Conservation (phyloP, 108 stramenopile species). For the Pseudonitzschia multistriata region DNA sequence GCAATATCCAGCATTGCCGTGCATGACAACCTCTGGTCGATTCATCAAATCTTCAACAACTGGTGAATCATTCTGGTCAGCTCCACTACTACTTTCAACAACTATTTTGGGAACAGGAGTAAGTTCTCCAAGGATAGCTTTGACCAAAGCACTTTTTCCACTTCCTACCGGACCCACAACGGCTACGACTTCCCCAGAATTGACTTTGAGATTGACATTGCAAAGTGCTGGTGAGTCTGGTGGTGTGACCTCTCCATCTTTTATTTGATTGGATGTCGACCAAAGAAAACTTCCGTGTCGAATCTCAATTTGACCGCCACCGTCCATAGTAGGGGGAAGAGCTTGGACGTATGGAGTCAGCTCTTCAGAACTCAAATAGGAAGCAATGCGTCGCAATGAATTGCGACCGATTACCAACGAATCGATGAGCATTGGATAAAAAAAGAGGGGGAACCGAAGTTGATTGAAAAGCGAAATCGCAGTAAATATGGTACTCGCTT, state of each 20-base stretch:
- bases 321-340: slow-evolving; percentile 25
- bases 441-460: slow-evolving; percentile 85
- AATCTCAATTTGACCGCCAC: slow-evolving; percentile 66
- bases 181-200: slow-evolving; percentile 75
- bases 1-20: slow-evolving; percentile 71
- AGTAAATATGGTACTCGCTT: slow-evolving; percentile 87
- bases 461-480: slow-evolving; percentile 93
- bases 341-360: slow-evolving; percentile 61
- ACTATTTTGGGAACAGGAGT: slow-evolving; percentile 57
- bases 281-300: slow-evolving; percentile 74
- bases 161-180: slow-evolving; percentile 85
- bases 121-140: slow-evolving; percentile 84
- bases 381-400: slow-evolving; percentile 57
- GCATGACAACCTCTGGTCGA: slow-evolving; percentile 40
- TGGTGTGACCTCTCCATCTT: slow-evolving; percentile 28
- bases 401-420: slow-evolving; percentile 73
- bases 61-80: slow-evolving; percentile 3
- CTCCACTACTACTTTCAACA: slow-evolving; percentile 22
- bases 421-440: slow-evolving; percentile 85
- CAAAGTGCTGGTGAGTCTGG: slow-evolving; percentile 51
- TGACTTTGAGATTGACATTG: slow-evolving; percentile 53
- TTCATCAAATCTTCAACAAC: slow-evolving; percentile 29
- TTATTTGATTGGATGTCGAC: slow-evolving; percentile 31
- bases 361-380: slow-evolving; percentile 62
- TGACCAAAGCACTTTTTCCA: slow-evolving; percentile 87